Conservation (phyloP, 2,329 filamentous ascomycete genomes). For the Aspergillus glaucus region DNA sequence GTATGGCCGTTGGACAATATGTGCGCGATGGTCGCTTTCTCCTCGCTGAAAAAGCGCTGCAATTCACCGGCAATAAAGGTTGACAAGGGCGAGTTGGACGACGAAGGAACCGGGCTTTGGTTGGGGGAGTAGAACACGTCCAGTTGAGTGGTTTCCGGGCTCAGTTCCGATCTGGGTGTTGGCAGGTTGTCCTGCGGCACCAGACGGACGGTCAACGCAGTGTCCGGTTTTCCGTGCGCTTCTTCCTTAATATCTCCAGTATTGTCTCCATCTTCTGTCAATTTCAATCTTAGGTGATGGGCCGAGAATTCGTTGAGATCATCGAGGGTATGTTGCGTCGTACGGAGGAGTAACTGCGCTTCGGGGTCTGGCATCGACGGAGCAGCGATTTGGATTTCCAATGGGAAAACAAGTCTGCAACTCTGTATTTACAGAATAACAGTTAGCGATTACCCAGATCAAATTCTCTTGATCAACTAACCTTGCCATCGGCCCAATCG, state of each 20-base stretch:
- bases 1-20: constrained; percentile 55
- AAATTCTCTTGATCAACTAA: constrained; percentile 30
- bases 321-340: constrained; percentile 82
- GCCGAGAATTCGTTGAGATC: constrained; percentile 79
- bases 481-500: constrained; percentile 85
- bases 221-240: constrained; percentile 28
- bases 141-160: constrained; percentile 63
- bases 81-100: constrained; percentile 66
- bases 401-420: constrained; percentile 80
- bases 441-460: neutral
- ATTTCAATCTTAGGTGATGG: constrained; percentile 70
- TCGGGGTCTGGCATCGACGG: constrained; percentile 60
- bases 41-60: constrained; percentile 73
- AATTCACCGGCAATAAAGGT: constrained; percentile 73
- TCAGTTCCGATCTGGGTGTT: constrained; percentile 56
- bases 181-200: constrained; percentile 45
- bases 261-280: constrained; percentile 25
- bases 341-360: constrained; percentile 64
- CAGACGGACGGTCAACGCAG: constrained; percentile 66
- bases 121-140: constrained; percentile 71
- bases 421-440: constrained; percentile 48
- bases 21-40: constrained; percentile 77
- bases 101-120: constrained; percentile 59
- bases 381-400: constrained; percentile 72
- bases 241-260: neutral